phyloP scores from a whole-genome alignment of 306 rosid genomes.

The Quercus rubra region DNA sequence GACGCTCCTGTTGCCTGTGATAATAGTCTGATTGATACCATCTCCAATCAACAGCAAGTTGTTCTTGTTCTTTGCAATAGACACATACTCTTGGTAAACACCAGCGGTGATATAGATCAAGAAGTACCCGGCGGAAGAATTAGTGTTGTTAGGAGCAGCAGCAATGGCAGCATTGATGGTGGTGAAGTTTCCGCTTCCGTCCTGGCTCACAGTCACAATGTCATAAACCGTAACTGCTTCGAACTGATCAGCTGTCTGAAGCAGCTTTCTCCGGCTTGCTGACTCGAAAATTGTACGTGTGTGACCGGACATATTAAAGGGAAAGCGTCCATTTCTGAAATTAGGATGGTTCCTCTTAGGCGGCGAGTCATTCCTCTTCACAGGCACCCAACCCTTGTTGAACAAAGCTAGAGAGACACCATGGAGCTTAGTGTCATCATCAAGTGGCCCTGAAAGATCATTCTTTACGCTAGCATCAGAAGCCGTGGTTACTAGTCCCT shows the following conservation, averaged over 20 bases:
- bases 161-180: conserved; percentile 60
- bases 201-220: conserved; percentile 55
- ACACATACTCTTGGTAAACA: conserved; percentile 72
- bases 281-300: conserved; percentile 43
- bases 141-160: conserved; percentile 65
- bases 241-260: conserved; percentile 6
- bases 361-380: conserved; percentile 36
- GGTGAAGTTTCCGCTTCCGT: conserved; percentile 66
- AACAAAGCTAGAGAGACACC: conserved; percentile 62
- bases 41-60: conserved; percentile 76
- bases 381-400: conserved; percentile 60
- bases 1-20: conserved; percentile 69
- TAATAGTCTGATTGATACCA: conserved; percentile 61
- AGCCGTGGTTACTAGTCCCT: conserved; percentile 49
- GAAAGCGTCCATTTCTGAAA: conserved; percentile 50
- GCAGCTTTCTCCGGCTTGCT: conserved; percentile 48
- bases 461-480: conserved; percentile 43
- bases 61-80: conserved; percentile 53
- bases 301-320: conserved; percentile 49
- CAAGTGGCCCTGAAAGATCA: conserved; percentile 32
- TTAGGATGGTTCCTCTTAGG: conserved; percentile 28
- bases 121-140: conserved; percentile 44
- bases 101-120: conserved; percentile 52
- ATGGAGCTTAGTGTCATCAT: conserved; percentile 58
- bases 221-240: conserved; percentile 40